Base-by-base conservation (phyloP, 257 asterid species). In the Phtheirospermum japonicum region DNA sequence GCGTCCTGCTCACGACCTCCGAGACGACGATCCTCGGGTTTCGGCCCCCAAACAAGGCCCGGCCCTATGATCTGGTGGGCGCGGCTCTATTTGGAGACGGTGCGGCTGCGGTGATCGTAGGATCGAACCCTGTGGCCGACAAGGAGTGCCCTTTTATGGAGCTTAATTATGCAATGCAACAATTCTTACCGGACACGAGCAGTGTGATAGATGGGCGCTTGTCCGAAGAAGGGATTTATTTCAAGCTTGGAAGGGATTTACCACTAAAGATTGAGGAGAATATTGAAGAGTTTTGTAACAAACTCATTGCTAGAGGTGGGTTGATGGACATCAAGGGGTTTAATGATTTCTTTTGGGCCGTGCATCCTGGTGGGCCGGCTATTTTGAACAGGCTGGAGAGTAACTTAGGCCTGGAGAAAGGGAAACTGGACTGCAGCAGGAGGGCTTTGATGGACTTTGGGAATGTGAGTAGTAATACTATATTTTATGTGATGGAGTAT, bases 321-420 rank as follows among this genome's bases (percentile, higher is more conserved):
- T 19, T 77, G 59, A n/a, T 13, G 57, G 79, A 63, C 0, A n/a
- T n/a, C n/a, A 3, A 4, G 32, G 57, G 3, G 32, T 84, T 68
- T 19, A 86, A 88, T 28, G 87, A 86, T 13, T 6, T 91, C 77
- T 91, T 91, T 45, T 91, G 98, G 98, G 98, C 95, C 31, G 98
- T 91, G 13, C 98, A 91, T 31, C 98, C 97, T 0, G 97, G 95
- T 0, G 97, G 98, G 8, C 98, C 97, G 40, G 97, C 97, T 12
- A 88, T 91, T 13, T 73, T 91, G 65, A 85, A 86, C 90, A 68
- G 90, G 59, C 28, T 91, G 68, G 96, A 91, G 70, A 83, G 43
- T 7, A 77, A 37, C 4, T 79, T 91, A 3, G 78, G 80, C 10
- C 55, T 91, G 75, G 74, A 52, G 4, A 26, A 19, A 0, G 74